These are phyloP conservation scores for Poa annua DNA, from an alignment of 176 grass and related monocot species.

Conservation along the genomic window DNA sequence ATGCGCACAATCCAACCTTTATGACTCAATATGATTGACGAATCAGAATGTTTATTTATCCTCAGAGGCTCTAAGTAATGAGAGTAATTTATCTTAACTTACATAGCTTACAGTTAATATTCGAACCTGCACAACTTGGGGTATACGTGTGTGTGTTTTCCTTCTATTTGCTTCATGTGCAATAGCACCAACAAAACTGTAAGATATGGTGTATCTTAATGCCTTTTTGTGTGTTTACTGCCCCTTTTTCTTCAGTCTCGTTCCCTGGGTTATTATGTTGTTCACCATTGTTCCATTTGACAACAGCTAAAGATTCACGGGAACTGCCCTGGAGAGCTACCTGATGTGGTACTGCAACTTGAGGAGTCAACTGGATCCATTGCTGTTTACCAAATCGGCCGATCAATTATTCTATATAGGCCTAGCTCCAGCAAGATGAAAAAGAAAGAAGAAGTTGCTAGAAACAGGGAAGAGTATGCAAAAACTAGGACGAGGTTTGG, in stretches of 20 bases:
- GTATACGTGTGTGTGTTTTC: too few relatives aligned
- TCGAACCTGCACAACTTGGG: background rate
- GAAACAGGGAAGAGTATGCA: slow-evolving; percentile 44
- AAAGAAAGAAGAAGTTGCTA: slow-evolving; percentile 55
- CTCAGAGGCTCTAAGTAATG: slow-evolving; percentile 1
- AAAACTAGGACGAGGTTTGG: slow-evolving; percentile 44
- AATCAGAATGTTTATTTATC: slow-evolving; percentile 8
- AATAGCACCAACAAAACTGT: background rate
- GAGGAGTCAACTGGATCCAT: slow-evolving; percentile 90
- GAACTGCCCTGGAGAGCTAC: slow-evolving; percentile 77
- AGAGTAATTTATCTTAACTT: background rate
- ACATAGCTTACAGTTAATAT: background rate
- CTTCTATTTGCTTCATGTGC: background rate
- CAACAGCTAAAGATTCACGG: slow-evolving; percentile 86
- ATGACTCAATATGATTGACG: background rate
- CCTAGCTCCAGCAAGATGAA: slow-evolving; percentile 94
- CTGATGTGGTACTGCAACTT: slow-evolving; percentile 74
- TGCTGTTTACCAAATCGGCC: slow-evolving; percentile 69
- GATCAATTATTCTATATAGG: slow-evolving; percentile 85
- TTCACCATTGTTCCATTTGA: slow-evolving; percentile 34
- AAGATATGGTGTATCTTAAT: slow-evolving; percentile 19
- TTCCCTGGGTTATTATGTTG: slow-evolving; percentile 18
- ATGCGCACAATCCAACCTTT: slow-evolving; percentile 18
- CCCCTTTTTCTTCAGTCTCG: slow-evolving; percentile 6
- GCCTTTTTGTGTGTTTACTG: slow-evolving; percentile 28